Base-by-base conservation (phyloP, 352 stramenopile genomes). In the Pythium sukuiense region DNA sequence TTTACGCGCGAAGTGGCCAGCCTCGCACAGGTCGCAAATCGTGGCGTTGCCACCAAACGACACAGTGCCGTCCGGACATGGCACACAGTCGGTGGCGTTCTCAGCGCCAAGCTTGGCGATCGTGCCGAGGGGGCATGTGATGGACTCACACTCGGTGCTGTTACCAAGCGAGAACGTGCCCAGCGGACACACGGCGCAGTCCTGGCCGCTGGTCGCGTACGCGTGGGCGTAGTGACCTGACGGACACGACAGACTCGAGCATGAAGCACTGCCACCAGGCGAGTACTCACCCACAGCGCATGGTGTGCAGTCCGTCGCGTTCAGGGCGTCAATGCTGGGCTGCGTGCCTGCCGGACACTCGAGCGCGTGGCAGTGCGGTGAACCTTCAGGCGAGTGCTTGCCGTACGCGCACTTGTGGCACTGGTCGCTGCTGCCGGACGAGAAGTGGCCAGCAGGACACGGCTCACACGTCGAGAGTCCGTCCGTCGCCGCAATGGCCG, bases 251-350 rank as follows among this genome's bases (percentile, higher is more conserved):
- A 79, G 54, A n/a, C 37, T 2, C 30, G 71, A 39, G 29, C 77
- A 85, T 6, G 49, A 20, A 3, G 65, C 63, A 11, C 59, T 29
- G 29, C 72, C 72, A 3, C 77, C 77, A 3, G 65, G 43, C 4
- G 70, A 79, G 65, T 65, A 85, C n/a, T 30, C 67, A 26, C 77
- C 77, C 2, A 77, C 55, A 0, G 72, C 57, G 52, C 77, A 85
- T 3, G 64, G 54, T 24, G 48, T 53, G 64, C 77, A 85, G 64
- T 85, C 77, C 14, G 74, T 80, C 12, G 67, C 72, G 61, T 69
- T 77, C 27, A 68, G 59, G 0, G 74, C 74, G 6, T 63, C 65
- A 16, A 65, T 59, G 18, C 71, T 70, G 4, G 77, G 72, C 54
- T 70, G 48, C 5, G 49, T 71, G n/a, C 77, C 77, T 0, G 61